A percentile compares a stretch with the other conserved stretches of the same genome.
Evolutionary conservation across 345 rosid genomes (phyloP).

Genomic region (Noccaea bulbosa): DNA sequence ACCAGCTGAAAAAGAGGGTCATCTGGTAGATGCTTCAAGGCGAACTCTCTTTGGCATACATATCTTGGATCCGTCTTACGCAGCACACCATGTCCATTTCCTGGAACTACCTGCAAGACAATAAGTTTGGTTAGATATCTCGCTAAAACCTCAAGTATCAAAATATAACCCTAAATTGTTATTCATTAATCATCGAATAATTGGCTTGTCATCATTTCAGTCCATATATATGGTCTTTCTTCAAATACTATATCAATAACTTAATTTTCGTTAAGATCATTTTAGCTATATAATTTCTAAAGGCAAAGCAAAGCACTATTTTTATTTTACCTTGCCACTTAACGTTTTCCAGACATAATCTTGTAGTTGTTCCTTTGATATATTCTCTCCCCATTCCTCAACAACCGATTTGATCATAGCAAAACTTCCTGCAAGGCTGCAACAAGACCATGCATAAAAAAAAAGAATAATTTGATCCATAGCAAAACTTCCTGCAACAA

Average conservation of each 20-base stretch:
- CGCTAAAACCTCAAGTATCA: not conserved
- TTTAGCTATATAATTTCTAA: conserved; percentile 1
- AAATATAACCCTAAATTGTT: conserved; percentile 69
- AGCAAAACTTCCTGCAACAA: no score
- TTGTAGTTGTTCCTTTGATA: conserved; percentile 70
- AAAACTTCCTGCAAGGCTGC: conserved; percentile 97
- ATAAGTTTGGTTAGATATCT: not conserved
- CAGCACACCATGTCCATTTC: conserved; percentile 94
- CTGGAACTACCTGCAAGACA: conserved; percentile 81
- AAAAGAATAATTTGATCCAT: no score
- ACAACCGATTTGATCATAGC: conserved; percentile 89
- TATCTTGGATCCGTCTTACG: conserved; percentile 96
- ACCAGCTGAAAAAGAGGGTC: conserved; percentile 96
- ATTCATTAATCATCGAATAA: conserved; percentile 78
- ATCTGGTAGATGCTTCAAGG: conserved; percentile 89
- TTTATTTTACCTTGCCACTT: conserved; percentile 76
- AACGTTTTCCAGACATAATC: conserved; percentile 94
- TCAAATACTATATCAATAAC: not conserved
- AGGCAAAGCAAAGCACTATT: not conserved
- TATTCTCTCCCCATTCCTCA: conserved; percentile 82
- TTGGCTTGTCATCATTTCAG: not conserved
- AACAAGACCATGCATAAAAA: conserved; percentile 20
- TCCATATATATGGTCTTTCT: not conserved
- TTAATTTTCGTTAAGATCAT: not conserved
- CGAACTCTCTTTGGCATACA: conserved; percentile 91